Conservation (phyloP, 2,329 filamentous ascomycete genomes). For the Phialophora macrospora region DNA sequence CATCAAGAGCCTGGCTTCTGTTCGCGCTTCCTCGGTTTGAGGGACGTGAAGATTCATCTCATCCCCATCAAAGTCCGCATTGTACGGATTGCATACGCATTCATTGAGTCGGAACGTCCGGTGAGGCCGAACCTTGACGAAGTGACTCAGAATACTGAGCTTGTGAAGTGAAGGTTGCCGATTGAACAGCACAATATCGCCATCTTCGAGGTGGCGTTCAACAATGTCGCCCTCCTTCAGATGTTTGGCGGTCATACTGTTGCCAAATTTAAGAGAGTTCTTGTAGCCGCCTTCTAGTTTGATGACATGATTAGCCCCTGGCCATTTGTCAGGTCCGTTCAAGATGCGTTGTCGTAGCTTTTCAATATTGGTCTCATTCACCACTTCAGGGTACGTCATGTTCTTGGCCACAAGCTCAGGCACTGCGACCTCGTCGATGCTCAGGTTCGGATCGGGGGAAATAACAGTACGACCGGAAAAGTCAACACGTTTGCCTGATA, state of each 20-base stretch:
- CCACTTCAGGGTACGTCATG: constrained; percentile 90
- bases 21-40: constrained; percentile 93
- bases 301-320: constrained; percentile 82
- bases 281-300: constrained; percentile 74
- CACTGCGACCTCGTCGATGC: constrained; percentile 91
- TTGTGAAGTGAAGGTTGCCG: constrained; percentile 97
- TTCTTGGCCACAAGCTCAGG: constrained; percentile 93
- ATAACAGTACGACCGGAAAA: constrained; percentile 98
- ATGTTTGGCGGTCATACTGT: constrained; percentile 72
- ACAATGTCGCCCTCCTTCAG: constrained; percentile 85
- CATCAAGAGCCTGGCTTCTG: constrained; percentile 95
- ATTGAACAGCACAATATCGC: constrained; percentile 96
- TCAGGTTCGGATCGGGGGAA: constrained; percentile 91
- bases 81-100: constrained; percentile 97
- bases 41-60: constrained; percentile 99
- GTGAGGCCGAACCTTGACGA: constrained; percentile 90
- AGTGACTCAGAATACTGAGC: constrained; percentile 96
- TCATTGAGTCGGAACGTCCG: constrained; percentile 96
- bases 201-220: constrained; percentile 91
- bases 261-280: constrained; percentile 75
- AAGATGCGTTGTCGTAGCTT: constrained; percentile 76
- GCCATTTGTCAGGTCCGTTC: constrained; percentile 79
- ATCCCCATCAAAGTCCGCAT: constrained; percentile 97
- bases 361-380: constrained; percentile 80
- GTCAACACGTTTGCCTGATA: constrained; percentile 97